Evolutionary conservation across 495 filamentous ascomycete species (phyloP).

Genomic region (Hypoxylon rickii): DNA sequence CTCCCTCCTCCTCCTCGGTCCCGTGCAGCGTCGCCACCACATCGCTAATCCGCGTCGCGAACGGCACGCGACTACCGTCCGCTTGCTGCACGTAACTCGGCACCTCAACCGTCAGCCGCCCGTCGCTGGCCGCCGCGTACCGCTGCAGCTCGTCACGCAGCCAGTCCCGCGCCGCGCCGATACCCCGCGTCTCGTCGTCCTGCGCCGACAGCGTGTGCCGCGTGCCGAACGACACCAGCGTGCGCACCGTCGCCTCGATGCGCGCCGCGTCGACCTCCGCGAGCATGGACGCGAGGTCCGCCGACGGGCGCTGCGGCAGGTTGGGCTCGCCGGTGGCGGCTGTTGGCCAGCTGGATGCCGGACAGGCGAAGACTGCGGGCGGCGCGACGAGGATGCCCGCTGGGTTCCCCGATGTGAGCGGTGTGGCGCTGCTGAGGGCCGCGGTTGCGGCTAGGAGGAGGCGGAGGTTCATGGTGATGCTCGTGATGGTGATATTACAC

Average conservation of each 20-base stretch:
- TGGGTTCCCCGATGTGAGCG: slow-evolving; percentile 23
- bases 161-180: slow-evolving; percentile 60
- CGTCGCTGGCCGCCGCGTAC: slow-evolving; percentile 45
- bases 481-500: too few species aligned
- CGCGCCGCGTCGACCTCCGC: slow-evolving; percentile 44
- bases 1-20: slow-evolving; percentile 45
- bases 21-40: slow-evolving; percentile 57
- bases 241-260: slow-evolving; percentile 52
- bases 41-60: slow-evolving; percentile 54
- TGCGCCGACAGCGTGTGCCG: slow-evolving; percentile 56
- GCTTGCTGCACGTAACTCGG: slow-evolving; percentile 49
- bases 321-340: slow-evolving; percentile 40
- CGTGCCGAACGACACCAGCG: slow-evolving; percentile 57
- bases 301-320: slow-evolving; percentile 50
- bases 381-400: slow-evolving; percentile 15
- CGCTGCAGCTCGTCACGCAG: slow-evolving; percentile 48
- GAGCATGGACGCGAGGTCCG: slow-evolving; percentile 48
- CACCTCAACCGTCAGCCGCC: slow-evolving; percentile 48
- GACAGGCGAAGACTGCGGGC: slow-evolving; percentile 20
- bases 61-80: slow-evolving; percentile 47
- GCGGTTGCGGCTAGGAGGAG: slow-evolving; percentile 1
- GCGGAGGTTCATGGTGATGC: slow-evolving; percentile 18
- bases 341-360: slow-evolving; percentile 38
- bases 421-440: slow-evolving; percentile 17
- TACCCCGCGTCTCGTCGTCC: slow-evolving; percentile 50